Evolutionary conservation across 352 stramenopile genomes (phyloP).

Genomic region (Globisporangium spinosum): DNA sequence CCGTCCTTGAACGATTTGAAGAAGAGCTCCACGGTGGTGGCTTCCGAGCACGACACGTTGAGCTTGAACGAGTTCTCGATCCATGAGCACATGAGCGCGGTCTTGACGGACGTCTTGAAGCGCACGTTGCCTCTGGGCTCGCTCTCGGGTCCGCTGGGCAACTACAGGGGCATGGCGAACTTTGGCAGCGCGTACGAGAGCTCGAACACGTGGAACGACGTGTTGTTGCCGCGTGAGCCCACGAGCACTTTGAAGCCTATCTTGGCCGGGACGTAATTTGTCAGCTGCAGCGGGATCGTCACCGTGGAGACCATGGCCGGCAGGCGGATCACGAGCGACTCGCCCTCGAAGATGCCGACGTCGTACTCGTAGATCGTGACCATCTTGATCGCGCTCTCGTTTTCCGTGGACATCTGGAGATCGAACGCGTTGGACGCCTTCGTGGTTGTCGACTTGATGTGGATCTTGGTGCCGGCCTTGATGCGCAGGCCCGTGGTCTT

Average conservation of each 20-base stretch:
- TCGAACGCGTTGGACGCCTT: slow-evolving; percentile 59
- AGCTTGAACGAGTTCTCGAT: slow-evolving; percentile 64
- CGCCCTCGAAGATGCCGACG: slow-evolving; percentile 81
- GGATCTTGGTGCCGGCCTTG: slow-evolving; percentile 51
- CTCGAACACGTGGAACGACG: slow-evolving; percentile 88
- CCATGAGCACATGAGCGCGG: slow-evolving; percentile 72
- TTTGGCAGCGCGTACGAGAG: slow-evolving; percentile 69
- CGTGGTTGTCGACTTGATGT: slow-evolving; percentile 51
- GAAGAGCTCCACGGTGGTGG: slow-evolving; percentile 36
- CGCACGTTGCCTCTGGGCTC: slow-evolving; percentile 51
- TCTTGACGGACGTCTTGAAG: slow-evolving; percentile 69
- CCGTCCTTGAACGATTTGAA: slow-evolving; percentile 65
- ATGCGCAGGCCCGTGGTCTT: slow-evolving; percentile 45
- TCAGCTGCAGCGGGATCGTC: slow-evolving; percentile 53
- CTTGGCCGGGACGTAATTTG: slow-evolving; percentile 59
- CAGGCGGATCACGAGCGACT: slow-evolving; percentile 72
- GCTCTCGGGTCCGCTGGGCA: slow-evolving; percentile 28
- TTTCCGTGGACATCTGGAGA: slow-evolving; percentile 82
- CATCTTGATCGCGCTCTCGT: slow-evolving; percentile 87
- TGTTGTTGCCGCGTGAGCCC: slow-evolving; percentile 70
- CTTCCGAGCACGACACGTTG: slow-evolving; percentile 36
- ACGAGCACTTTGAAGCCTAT: slow-evolving; percentile 78
- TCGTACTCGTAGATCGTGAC: slow-evolving; percentile 85
- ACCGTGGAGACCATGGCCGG: slow-evolving; percentile 39
- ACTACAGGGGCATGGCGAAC: slow-evolving; percentile 80